A percentile compares a stretch with the other conserved stretches of the same genome.
phyloP scores from a whole-genome alignment of 495 filamentous ascomycete species.

The Hypoxylon trugodes region DNA sequence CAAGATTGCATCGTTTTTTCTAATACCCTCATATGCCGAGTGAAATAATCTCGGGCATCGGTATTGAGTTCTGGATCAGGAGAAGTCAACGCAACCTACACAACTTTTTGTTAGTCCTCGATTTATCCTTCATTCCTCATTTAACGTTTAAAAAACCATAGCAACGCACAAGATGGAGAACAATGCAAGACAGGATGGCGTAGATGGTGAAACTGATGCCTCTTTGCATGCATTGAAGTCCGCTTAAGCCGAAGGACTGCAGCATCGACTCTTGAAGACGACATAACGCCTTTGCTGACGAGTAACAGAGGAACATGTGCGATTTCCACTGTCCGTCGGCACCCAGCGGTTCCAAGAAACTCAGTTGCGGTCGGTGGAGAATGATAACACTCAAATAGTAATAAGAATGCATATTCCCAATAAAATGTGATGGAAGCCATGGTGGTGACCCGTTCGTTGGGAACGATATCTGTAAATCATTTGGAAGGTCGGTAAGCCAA shows the following conservation, averaged over 20 bases:
- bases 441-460: slow-evolving; percentile 81
- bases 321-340: slow-evolving; percentile 83
- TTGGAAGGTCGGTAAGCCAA: slow-evolving; percentile 81
- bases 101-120: neutral
- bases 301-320: slow-evolving; percentile 86
- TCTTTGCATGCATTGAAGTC: slow-evolving; percentile 90
- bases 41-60: slow-evolving; percentile 90
- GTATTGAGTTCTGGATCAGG: slow-evolving; percentile 88
- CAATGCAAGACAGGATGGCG: slow-evolving; percentile 87
- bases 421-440: slow-evolving; percentile 87
- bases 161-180: slow-evolving; percentile 86
- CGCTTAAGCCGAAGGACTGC: slow-evolving; percentile 77
- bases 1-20: slow-evolving; percentile 85
- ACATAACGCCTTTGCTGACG: slow-evolving; percentile 87
- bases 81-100: slow-evolving; percentile 89
- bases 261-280: slow-evolving; percentile 89
- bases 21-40: slow-evolving; percentile 92
- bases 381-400: slow-evolving; percentile 89
- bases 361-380: slow-evolving; percentile 86
- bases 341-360: slow-evolving; percentile 75
- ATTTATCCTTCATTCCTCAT: slow-evolving; percentile 1
- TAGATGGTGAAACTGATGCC: slow-evolving; percentile 98
- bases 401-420: slow-evolving; percentile 93
- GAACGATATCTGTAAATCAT: slow-evolving; percentile 80
- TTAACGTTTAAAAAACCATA: neutral